Evolutionary conservation across 371 early-diverging fungal species (phyloP), one percentile per base, ranked within the genome.

Genomic region (Circinella minor): DNA sequence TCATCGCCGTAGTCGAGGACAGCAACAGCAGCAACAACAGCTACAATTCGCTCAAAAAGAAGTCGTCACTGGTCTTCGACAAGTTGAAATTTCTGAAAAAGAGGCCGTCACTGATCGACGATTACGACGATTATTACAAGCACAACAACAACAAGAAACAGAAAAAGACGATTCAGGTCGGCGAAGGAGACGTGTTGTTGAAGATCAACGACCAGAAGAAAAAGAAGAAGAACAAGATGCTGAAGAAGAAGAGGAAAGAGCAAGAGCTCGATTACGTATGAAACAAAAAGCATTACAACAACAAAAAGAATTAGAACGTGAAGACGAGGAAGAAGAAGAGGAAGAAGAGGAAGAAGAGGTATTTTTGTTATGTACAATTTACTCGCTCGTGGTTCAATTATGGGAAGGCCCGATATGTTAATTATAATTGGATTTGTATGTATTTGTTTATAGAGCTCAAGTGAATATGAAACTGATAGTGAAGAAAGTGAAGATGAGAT

Each of bases 401-500:
- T 27, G 27, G 27, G 27, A 27, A 27, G 27, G 27, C 27, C 60
- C 14, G 55, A 13, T 8, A 60, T 47, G n/a, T 13, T 51, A 51
- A 51, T n/a, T 14, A 34, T 20, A 27, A 27, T 18, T 17, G 48
- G 14, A 1, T 61, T 60, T 13, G 67, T 46, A 11, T 61, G 55
- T n/a, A 48, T 63, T 49, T 55, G 49, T 15, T 64, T 51, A 68
- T 77, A 81, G 88, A 76, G 74, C 71, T 88, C 77, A 66, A 89
- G 75, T 78, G 90, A 92, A 70, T 90, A 92, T 63, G 82, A 90
- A 64, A 89, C 86, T 36, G 86, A 86, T 36, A 86, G 88, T 54
- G 82, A 81, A 70, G 88, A 88, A 62, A 83, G 83, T 55, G 82
- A 84, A 55, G 79, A 76, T 46, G 71, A 78, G 27, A 70, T 83